Conservation (phyloP, 2,329 filamentous ascomycete species). For the Claviceps arundinis region DNA sequence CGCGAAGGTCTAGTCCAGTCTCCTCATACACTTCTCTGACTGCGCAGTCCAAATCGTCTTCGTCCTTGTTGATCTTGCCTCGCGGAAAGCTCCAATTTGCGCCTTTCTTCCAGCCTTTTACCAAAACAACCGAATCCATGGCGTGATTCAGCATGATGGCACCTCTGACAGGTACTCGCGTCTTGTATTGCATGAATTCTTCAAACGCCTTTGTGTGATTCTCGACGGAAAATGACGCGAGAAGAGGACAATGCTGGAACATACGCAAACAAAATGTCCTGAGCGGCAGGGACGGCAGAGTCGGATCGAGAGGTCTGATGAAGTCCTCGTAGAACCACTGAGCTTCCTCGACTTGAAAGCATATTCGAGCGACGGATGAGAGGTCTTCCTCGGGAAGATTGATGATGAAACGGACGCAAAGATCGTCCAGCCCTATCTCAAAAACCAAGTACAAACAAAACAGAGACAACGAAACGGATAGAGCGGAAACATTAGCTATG, state of each 20-base stretch:
- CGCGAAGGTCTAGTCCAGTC: constrained; percentile 73
- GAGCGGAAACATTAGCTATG: constrained; percentile 11
- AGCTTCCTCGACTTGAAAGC: constrained; percentile 96
- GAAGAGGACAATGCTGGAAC: constrained; percentile 84
- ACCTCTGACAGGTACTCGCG: constrained; percentile 80
- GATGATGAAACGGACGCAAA: constrained; percentile 95
- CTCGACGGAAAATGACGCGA: constrained; percentile 66
- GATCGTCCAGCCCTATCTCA: constrained; percentile 75
- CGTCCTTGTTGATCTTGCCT: constrained; percentile 97
- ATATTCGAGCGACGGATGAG: constrained; percentile 80
- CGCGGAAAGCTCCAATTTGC: constrained; percentile 94
- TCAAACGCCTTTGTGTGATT: constrained; percentile 76
- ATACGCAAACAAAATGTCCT: constrained; percentile 79
- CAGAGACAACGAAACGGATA: neutral
- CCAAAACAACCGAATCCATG: constrained; percentile 90
- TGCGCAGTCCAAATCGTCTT: constrained; percentile 86
- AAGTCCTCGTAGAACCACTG: constrained; percentile 99
- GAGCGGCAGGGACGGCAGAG: constrained; percentile 72
- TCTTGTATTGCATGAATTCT: constrained; percentile 90
- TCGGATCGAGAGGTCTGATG: constrained; percentile 76
- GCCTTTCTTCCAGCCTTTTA: constrained; percentile 96
- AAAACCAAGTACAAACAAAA: neutral
- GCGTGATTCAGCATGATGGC: constrained; percentile 82
- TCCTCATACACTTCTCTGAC: constrained; percentile 92
- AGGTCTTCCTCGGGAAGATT: constrained; percentile 90